These are phyloP conservation scores for Candida palmyrensis DNA, from an alignment of 805 yeast genomes.

Conservation along the genomic window DNA sequence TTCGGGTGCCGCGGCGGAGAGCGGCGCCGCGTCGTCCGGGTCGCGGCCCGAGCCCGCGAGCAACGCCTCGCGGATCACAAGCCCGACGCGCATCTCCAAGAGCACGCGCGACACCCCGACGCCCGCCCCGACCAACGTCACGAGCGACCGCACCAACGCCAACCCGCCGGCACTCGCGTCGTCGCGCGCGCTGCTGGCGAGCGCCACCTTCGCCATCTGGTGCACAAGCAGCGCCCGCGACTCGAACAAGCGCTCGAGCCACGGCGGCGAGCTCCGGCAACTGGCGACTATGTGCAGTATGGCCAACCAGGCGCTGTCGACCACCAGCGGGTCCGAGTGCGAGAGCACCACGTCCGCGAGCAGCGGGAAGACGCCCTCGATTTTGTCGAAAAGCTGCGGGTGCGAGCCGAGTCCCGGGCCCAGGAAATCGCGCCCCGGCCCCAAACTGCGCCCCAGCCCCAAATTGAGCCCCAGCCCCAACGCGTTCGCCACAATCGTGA, in stretches of 20 bases:
- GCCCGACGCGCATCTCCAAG: constrained; percentile 46
- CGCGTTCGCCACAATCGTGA: constrained; percentile 67
- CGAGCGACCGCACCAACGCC: constrained; percentile 39
- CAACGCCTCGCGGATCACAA: constrained; percentile 44
- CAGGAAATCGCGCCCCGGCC: no score
- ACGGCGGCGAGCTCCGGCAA: constrained; percentile 31
- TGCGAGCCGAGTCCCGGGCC: no score
- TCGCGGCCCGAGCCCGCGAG: constrained; percentile 41
- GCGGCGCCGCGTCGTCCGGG: constrained; percentile 1
- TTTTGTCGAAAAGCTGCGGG: constrained; percentile 36
- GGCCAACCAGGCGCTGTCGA: constrained; percentile 63
- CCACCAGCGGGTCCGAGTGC: constrained; percentile 52
- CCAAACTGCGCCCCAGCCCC: no score
- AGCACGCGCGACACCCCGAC: constrained; percentile 40
- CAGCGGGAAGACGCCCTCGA: constrained; percentile 54
- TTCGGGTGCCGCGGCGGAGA: constrained; percentile 2
- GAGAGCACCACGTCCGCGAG: constrained; percentile 52
- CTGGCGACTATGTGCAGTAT: constrained; percentile 53
- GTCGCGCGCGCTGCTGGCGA: neutral
- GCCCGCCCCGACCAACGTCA: constrained; percentile 38
- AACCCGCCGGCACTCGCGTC: constrained; percentile 8
- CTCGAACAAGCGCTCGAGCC: neutral
- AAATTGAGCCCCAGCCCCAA: no score
- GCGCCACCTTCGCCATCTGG: neutral
- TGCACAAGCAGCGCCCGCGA: neutral